phyloP scores from a whole-genome alignment of 2,329 filamentous ascomycete genomes.

The Colletotrichum melonis region DNA sequence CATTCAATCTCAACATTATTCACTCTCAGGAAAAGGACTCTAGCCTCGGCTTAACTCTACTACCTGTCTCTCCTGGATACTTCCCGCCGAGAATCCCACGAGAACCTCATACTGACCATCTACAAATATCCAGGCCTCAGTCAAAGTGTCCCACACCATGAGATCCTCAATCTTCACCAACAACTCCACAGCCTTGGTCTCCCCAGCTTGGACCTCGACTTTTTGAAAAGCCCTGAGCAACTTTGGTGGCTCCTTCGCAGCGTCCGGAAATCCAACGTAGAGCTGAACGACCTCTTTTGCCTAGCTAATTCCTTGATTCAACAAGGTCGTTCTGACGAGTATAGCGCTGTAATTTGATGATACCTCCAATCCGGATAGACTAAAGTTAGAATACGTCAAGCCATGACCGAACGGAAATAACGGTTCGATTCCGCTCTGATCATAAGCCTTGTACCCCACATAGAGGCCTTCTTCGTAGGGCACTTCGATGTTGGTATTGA shows the following conservation, averaged over 20 bases:
- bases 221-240: not conserved
- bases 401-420: slow-evolving; percentile 21
- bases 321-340: not conserved
- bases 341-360: not conserved
- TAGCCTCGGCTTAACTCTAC: not conserved
- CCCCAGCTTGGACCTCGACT: not conserved
- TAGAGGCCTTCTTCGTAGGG: slow-evolving; percentile 13
- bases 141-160: not conserved
- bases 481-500: slow-evolving; percentile 20
- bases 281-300: slow-evolving; percentile 16
- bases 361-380: not conserved
- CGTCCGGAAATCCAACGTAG: slow-evolving; percentile 7
- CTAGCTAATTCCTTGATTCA: not conserved
- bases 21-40: not conserved
- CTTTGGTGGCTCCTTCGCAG: slow-evolving; percentile 8
- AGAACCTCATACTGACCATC: not conserved
- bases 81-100: not conserved
- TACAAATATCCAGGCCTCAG: not conserved
- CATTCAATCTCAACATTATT: too few relatives aligned
- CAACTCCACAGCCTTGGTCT: not conserved
- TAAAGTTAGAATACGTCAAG: slow-evolving; percentile 9
- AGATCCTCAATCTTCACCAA: not conserved
- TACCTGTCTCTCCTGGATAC: not conserved
- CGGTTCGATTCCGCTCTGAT: not conserved
- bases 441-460: slow-evolving; percentile 21